Evolutionary conservation across 176 grass and related monocot species (phyloP), one percentile per base, ranked within the genome.

Genomic region (Raddia distichophylla): DNA sequence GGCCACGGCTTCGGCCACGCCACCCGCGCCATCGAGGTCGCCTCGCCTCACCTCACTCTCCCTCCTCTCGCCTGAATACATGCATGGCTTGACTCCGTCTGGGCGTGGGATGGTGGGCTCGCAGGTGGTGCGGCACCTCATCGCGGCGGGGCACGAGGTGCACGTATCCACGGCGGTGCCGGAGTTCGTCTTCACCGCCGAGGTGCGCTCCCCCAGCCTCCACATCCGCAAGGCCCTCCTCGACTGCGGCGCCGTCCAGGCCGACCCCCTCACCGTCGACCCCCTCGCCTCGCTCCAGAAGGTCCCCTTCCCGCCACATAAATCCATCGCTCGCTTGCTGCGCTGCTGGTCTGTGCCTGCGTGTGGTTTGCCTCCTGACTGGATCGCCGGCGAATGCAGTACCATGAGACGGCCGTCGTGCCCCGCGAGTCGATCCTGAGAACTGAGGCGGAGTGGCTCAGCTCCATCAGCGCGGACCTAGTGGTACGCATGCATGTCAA

Each of bases 1-100:
- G 96, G 93, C 66, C 93, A 99, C 59, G 96, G 96, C 61, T 99
- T 99, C 82, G 96, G 93, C 76, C 96, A 99, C 84, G 96, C 96
- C 75, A 99, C 93, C 3, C 93, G 96, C 53, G 89, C 92, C 49
- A 75, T 98, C 37, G 96, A 95, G 90, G 94, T 97, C 68, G 64
- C 75, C 34, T 11, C 33, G 19, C 15, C 27, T 18, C 12, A 51
- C n/a, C 51, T 47, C 12, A 3, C 17, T 17, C 34, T 67, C 33
- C 42, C 42, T 5, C 10, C 47, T 7, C 27, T 27, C 27, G 27
- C 27, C 27, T 27, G 27, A 27, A 27, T 27, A 27, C 27, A 27
- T 27, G 27, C 27, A 27, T 27, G 27, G 27, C 27, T 27, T 69
- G 59, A 60, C 27, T 62, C 33, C 42, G 66, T 27, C 72, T 49